Evolutionary conservation across 441 rosid genomes (phyloP).

Genomic region (Erysimum pusillum): DNA sequence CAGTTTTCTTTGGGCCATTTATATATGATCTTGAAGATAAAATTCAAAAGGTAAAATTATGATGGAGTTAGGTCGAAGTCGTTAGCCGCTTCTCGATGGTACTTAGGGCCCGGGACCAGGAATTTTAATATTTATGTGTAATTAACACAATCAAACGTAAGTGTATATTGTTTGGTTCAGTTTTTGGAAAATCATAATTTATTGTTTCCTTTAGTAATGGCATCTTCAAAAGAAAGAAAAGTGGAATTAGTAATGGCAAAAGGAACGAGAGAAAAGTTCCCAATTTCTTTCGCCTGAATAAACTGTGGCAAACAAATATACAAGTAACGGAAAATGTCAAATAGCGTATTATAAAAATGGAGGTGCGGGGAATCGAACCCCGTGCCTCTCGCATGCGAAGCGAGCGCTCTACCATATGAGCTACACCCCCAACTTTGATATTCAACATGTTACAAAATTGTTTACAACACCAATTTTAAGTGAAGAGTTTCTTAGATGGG

Average conservation of each 20-base stretch:
- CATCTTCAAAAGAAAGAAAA: slow-evolving; percentile 30
- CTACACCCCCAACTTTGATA: slow-evolving; percentile 96
- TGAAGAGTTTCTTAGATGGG: background rate
- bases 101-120: slow-evolving; percentile 14
- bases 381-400: slow-evolving; percentile 98
- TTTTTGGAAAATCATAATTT: slow-evolving; percentile 13
- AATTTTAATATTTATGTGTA: background rate
- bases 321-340: background rate
- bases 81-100: slow-evolving; percentile 29
- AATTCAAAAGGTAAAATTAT: background rate
- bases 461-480: background rate
- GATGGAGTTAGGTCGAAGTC: slow-evolving; percentile 19
- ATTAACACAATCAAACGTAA: background rate
- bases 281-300: slow-evolving; percentile 31
- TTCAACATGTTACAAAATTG: background rate
- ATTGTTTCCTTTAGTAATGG: slow-evolving; percentile 1
- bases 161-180: slow-evolving; percentile 18
- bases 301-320: slow-evolving; percentile 11
- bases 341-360: slow-evolving; percentile 41
- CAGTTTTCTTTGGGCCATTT: background rate
- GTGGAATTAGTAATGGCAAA: background rate
- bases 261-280: background rate
- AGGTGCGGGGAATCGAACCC: slow-evolving; percentile 83
- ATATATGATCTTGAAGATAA: background rate
- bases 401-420: slow-evolving; percentile 99